Evolutionary conservation across 805 yeast species (phyloP), one percentile per base, ranked within the genome.

Genomic region (Saccharomycopsis fodiens): DNA sequence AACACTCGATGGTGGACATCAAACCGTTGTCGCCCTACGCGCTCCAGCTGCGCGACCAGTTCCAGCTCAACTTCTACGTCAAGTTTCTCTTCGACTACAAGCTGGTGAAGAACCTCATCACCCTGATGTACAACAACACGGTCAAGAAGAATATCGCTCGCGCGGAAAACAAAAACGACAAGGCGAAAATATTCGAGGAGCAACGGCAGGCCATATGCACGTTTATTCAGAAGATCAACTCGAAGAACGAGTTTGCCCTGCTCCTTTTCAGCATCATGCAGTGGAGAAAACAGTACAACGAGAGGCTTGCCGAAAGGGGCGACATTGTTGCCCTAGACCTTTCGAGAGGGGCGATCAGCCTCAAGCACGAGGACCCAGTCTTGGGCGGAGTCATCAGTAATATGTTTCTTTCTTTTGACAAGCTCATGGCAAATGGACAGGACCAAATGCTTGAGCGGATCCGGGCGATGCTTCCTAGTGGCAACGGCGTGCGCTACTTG

Each of bases 211-310:
- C 47, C 23, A 39, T 45, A 15, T 10, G 27, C 15, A 32, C 34
- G 20, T 22, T 34, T 13, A 17, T 38, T 4, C n/a, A 34, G 21
- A 39, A 42, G 21, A 25, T 41, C 25, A 1, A 20, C 13, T 20
- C 32, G 17, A 45, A 49, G 35, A 49, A 47, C 25, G 51, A 47
- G 20, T 47, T 38, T 42, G 47, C 47, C 7, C 27, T 37, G 19
- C 30, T 47, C 16, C 34, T 47, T 7, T 42, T n/a, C 27, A 43
- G 38, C 17, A 32, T 42, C 23, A 22, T 47, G 37, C 43, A 47
- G 22, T 10, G 39, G 1, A 23, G 32, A 15, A 23, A 29, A 13
- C 4, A 5, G n/a, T 4, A 12, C 6, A 23, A 35, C n/a, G 51
- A 47, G 20, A n/a, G 51, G 22, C 31, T 47, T 5, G 20, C 27